Base-by-base conservation (phyloP, 1,284 basidiomycete genomes). In the Cutaneotrichosporon cavernicola region DNA sequence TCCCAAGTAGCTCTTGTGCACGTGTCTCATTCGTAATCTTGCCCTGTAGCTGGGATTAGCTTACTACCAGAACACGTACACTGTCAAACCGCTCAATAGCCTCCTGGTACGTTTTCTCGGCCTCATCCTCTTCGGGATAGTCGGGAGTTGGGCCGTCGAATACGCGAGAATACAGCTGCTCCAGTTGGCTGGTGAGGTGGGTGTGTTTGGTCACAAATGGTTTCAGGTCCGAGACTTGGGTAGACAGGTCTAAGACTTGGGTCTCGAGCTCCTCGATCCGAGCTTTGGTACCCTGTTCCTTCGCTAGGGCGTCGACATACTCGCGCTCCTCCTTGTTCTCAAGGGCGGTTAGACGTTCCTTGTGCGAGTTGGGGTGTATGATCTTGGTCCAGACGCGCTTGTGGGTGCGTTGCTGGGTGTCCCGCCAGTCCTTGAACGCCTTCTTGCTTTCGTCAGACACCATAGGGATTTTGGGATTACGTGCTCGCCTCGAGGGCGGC, bases 241-340 rank as follows among this genome's bases (percentile, higher is more conserved):
- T 32, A 16, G 36, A 10, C 11, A 67, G 58, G 30, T 61, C 52
- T 7, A 21, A 49, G 4, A 70, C 50, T 61, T 71, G 68, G 22
- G 22, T 21, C 31, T 62, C 62, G 62, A 73, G 53, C 22, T 62
- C 56, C 18, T 65, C 62, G 47, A 69, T 66, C 32, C 70, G 67
- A 11, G 63, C 62, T 32, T 66, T 43, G 34, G 60, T 62, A 49
- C 58, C 62, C 47, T 69, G 61, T 55, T 71, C 69, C 26, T 64
- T 55, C 16, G 53, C 56, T 21, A 74, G 59, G n/a, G 64, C 70
- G 4, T 66, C 66, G 31, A 70, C 30, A 50, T 74, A 72, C 51
- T 71, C 68, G 22, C 61, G 61, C 63, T 72, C 68, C 61, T 70
- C 71, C 58, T 70, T 69, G 32, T 66, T 59, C 60, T 69, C 69